Evolutionary conservation across 1,284 basidiomycete genomes (phyloP).

Genomic region (Trichosporon coremiiforme): DNA sequence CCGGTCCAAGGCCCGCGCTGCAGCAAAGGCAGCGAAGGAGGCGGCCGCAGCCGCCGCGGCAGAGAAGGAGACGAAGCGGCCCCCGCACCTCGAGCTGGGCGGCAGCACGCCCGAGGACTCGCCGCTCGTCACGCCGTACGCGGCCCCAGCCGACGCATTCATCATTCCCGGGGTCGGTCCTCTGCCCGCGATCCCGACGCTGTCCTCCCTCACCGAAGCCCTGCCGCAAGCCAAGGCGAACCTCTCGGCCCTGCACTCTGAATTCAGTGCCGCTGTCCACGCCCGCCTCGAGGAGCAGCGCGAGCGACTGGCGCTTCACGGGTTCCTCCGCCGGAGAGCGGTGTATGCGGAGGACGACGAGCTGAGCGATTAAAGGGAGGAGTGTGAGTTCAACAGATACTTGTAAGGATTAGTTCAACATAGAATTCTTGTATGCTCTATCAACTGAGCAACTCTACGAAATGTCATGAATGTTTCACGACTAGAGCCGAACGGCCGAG

Average conservation of each 20-base stretch:
- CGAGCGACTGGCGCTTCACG: slow-evolving; percentile 34
- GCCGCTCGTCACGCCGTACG: slow-evolving; percentile 50
- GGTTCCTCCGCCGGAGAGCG: slow-evolving; percentile 23
- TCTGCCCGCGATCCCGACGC: slow-evolving; percentile 31
- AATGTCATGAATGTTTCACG: slow-evolving; percentile 5
- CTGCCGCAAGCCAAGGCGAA: slow-evolving; percentile 32
- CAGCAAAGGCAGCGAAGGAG: not conserved
- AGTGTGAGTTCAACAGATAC: not conserved
- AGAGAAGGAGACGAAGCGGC: not conserved
- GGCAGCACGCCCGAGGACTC: slow-evolving; percentile 45
- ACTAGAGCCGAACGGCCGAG: not conserved
- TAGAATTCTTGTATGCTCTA: slow-evolving; percentile 5
- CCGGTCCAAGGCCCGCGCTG: slow-evolving; percentile 25
- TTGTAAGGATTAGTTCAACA: slow-evolving; percentile 15
- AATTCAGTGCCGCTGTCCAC: slow-evolving; percentile 46
- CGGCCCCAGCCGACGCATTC: slow-evolving; percentile 41
- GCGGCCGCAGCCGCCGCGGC: not conserved
- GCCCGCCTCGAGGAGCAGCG: slow-evolving; percentile 46
- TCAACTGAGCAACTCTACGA: not conserved
- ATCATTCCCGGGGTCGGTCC: slow-evolving; percentile 24
- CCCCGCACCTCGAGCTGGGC: slow-evolving; percentile 23
- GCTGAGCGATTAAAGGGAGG: not conserved
- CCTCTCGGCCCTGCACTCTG: slow-evolving; percentile 30
- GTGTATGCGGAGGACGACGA: not conserved
- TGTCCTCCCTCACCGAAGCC: slow-evolving; percentile 32